phyloP scores from a whole-genome alignment of 805 yeast species.

The Hanseniaspora osmophila region DNA sequence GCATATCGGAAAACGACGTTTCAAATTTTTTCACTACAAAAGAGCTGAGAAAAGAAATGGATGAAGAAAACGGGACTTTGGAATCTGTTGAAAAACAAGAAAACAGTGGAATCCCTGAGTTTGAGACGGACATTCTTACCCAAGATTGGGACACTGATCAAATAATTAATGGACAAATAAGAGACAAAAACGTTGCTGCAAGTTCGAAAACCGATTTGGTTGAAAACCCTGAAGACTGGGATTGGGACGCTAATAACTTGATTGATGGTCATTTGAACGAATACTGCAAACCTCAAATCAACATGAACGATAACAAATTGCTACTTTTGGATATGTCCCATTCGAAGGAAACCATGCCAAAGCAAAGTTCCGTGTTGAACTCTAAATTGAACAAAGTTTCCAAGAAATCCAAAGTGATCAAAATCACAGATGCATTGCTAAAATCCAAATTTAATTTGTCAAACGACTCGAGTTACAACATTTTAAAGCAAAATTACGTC shows the following conservation, averaged over 20 bases:
- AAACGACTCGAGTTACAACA: slow-evolving; percentile 76
- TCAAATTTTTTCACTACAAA: too few species aligned
- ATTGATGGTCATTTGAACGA: slow-evolving; percentile 47
- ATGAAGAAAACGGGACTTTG: slow-evolving; percentile 1
- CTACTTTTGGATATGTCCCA: slow-evolving; percentile 30
- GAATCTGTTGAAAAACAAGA: background rate
- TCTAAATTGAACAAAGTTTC: too few species aligned
- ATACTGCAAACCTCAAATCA: slow-evolving; percentile 29
- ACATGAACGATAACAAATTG: slow-evolving; percentile 77
- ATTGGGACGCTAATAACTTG: slow-evolving; percentile 43
- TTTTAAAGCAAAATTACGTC: slow-evolving; percentile 73
- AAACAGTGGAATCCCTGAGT: background rate
- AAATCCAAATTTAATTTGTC: slow-evolving; percentile 60
- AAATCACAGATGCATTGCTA: slow-evolving; percentile 24
- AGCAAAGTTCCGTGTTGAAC: too few species aligned
- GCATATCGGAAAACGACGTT: slow-evolving; percentile 8
- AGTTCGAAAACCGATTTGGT: slow-evolving; percentile 5
- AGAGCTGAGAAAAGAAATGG: slow-evolving; percentile 1
- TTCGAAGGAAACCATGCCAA: too few species aligned
- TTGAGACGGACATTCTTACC: slow-evolving; percentile 32
- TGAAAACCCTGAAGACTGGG: slow-evolving; percentile 10
- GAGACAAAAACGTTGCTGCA: background rate
- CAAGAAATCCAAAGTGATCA: slow-evolving; percentile 6
- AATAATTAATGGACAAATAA: slow-evolving; percentile 33
- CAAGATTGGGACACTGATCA: slow-evolving; percentile 68